A percentile compares a stretch with the other conserved stretches of the same genome.
phyloP scores from a whole-genome alignment of 2,329 filamentous ascomycete species.

The Gnomoniopsis smithogilvyi region DNA sequence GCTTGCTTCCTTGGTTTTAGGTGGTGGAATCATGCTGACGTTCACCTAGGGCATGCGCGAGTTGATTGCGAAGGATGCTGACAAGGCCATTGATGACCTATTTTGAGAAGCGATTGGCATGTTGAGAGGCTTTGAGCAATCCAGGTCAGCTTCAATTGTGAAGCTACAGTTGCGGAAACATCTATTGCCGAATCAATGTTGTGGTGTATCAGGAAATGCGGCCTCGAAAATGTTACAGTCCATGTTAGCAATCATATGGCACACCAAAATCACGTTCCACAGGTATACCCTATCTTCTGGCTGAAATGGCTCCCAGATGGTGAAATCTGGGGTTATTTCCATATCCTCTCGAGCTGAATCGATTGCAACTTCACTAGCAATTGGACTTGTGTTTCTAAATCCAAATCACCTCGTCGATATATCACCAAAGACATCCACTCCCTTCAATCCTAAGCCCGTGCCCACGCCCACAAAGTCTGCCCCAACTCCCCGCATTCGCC shows the following conservation, averaged over 20 bases:
- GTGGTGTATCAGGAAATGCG: too few relatives aligned
- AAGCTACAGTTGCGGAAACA: not conserved
- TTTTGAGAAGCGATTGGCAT: constrained; percentile 50
- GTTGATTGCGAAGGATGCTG: constrained; percentile 87
- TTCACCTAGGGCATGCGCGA: constrained; percentile 82
- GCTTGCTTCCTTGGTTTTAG: constrained; percentile 1
- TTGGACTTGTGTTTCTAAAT: too few relatives aligned
- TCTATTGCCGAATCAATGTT: too few relatives aligned
- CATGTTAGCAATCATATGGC: too few relatives aligned
- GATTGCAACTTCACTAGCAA: too few relatives aligned
- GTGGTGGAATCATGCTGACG: constrained; percentile 21
- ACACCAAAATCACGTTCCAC: too few relatives aligned
- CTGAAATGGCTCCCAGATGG: too few relatives aligned
- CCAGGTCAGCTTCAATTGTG: not conserved
- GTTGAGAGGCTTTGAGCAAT: not conserved
- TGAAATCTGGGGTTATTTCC: too few relatives aligned
- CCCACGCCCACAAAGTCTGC: constrained; percentile 66
- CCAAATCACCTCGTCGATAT: constrained; percentile 35
- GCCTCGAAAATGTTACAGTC: too few relatives aligned
- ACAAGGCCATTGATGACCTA: constrained; percentile 86
- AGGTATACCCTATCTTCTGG: too few relatives aligned
- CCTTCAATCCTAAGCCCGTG: constrained; percentile 64
- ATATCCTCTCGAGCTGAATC: too few relatives aligned
- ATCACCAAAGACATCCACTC: constrained; percentile 58
- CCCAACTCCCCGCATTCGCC: constrained; percentile 64